Base-by-base conservation (phyloP, 2,329 filamentous ascomycete species). In the Fusarium paranaense region DNA sequence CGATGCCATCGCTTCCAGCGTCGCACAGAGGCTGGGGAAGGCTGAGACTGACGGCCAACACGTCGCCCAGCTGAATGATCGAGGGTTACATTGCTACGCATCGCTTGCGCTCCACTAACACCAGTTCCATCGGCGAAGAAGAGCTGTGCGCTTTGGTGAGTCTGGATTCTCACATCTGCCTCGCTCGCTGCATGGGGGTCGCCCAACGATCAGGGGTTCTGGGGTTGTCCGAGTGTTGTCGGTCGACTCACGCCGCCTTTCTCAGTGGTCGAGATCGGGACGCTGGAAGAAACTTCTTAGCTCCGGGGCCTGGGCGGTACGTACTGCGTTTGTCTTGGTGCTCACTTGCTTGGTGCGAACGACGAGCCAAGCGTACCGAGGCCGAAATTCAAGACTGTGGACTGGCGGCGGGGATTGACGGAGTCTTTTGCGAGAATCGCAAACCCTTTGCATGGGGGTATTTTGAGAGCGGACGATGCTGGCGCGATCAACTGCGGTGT, bases 61-160 rank as follows among this genome's bases (percentile, higher is more conserved):
- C 37, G 38, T 50, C 50, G 35, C 38, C 50, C 63, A 73, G 69
- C 69, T 70, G 66, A 40, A 65, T 62, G 42, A 50, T 33, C 30
- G 32, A 59, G 60, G 66, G 72, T 70, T 67, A 74, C 72, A 74
- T 74, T 54, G 61, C 40, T 45, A 56, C 50, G 30, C 50, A 66
- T 57, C 67, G 62, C 58, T 62, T 66, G 42, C 32, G 45, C 62
- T 71, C 69, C 32, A 42, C 64, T 42, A 59, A 62, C n/a, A 56
- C 64, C 57, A 72, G 64, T 62, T 64, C 33, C 52, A 54, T 52
- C 37, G 27, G 62, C 25, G 32, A 62, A 64, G 61, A 61, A 38
- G 27, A 58, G 57, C 52, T 67, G 62, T 62, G 25, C 60, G 66
- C 56, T 50, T n/a, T 25, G 38, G 40, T 25, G 45, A 65, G 42